Evolutionary conservation across 352 stramenopile genomes (phyloP).

Genomic region (Phytophthora quininea): DNA sequence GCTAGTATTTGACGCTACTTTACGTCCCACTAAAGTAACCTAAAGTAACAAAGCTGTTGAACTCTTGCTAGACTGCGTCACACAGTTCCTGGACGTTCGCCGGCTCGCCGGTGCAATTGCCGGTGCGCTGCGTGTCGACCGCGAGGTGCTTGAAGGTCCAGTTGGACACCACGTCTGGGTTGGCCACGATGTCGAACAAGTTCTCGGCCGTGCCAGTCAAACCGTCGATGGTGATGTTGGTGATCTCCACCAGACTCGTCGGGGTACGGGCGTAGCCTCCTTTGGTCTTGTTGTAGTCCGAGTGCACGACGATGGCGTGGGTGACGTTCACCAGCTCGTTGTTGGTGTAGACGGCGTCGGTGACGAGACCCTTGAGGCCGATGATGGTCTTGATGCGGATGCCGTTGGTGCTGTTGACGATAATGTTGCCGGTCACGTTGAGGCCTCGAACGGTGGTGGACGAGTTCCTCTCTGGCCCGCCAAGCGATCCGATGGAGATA

Average conservation of each 20-base stretch:
- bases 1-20: slow-evolving; percentile 8
- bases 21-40: no score
- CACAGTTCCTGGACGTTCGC: not conserved
- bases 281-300: slow-evolving; percentile 27
- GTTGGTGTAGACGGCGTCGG: slow-evolving; percentile 25
- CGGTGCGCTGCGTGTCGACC: not conserved
- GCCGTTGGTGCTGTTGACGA: slow-evolving; percentile 34
- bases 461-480: not conserved
- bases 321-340: slow-evolving; percentile 26
- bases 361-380: slow-evolving; percentile 25
- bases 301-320: slow-evolving; percentile 24
- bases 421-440: slow-evolving; percentile 24
- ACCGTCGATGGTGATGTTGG: slow-evolving; percentile 28
- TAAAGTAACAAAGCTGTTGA: no score
- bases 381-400: slow-evolving; percentile 34
- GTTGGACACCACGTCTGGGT: slow-evolving; percentile 18
- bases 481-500: slow-evolving; percentile 30
- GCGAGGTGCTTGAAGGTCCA: slow-evolving; percentile 8
- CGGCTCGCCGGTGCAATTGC: slow-evolving; percentile 2
- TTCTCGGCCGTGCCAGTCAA: slow-evolving; percentile 20
- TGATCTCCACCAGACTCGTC: slow-evolving; percentile 29
- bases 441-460: slow-evolving; percentile 22
- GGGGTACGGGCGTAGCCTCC: slow-evolving; percentile 25
- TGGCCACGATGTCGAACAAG: slow-evolving; percentile 30
- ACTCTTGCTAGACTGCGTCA: not conserved